Evolutionary conservation across 768 basidiomycete species (phyloP), one percentile per base, ranked within the genome.

Genomic region (Leucogyrophana mollusca): DNA sequence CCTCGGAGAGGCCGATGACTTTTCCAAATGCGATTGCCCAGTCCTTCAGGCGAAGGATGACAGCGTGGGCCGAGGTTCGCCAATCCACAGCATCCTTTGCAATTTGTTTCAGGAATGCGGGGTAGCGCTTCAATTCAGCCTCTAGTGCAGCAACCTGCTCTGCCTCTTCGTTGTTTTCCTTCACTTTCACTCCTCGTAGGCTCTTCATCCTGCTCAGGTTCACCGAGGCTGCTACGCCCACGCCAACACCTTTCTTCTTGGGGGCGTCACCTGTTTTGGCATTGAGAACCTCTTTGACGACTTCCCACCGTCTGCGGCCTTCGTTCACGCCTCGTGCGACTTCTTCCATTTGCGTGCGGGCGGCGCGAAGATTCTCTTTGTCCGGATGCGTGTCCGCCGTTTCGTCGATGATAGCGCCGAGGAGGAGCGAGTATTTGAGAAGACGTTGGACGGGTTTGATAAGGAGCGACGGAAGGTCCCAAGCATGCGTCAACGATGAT

Each of bases 381-480:
- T 91, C 90, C 1, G 73, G 69, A 57, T 90, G 87, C 18, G 65
- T 62, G 43, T 83, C 78, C 6, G 83, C 80, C 0, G 90, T 92
- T 57, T 83, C 85, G 40, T 85, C 81, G 43, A 86, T 78, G 53
- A 92, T 84, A 20, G 88, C 80, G 20, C 70, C 68, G 25, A 99
- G 80, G 22, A 99, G 78, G 8, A 98, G 78, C 0, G 90, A 83
- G 60, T 99, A 99, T 62, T 97, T 98, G 53, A 97, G 82, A 45
- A 97, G 77, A 13, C 95, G 83, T 60, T 98, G 96, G 3, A 99
- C 92, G 25, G 96, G 96, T 67, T 98, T 97, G 67, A 99, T 97
- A 50, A 99, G 85, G 32, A 97, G 79, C 0, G 92, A 93, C 4
- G 90, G 76, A 21, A 99, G 80, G 62, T 99, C 95, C 86, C 92